Evolutionary conservation across 768 basidiomycete species (phyloP).

Genomic region (Rhodotorula paludigena): DNA sequence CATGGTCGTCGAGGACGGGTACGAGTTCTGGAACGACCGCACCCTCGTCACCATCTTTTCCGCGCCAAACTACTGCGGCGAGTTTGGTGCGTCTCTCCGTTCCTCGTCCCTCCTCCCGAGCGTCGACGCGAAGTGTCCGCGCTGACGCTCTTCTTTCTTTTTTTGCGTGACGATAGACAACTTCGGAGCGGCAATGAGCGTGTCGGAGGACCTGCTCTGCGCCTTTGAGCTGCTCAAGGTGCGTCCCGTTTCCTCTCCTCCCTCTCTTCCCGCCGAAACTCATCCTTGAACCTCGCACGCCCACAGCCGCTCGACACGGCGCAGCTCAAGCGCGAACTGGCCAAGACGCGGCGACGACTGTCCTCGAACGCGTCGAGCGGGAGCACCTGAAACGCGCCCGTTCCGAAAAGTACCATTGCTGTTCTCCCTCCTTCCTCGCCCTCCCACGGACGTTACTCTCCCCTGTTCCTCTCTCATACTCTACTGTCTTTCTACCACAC

Average conservation of each 20-base stretch:
- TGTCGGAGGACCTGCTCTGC: slow-evolving; percentile 93
- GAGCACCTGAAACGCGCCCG: not conserved
- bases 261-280: not conserved
- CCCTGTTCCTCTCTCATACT: not conserved
- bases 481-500: no score
- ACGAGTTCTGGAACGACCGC: slow-evolving; percentile 99
- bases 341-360: slow-evolving; percentile 23
- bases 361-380: not conserved
- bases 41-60: slow-evolving; percentile 98
- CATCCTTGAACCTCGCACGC: fast-evolving
- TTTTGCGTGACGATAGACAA: slow-evolving; percentile 80
- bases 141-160: not conserved
- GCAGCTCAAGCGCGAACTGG: slow-evolving; percentile 31
- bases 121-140: not conserved
- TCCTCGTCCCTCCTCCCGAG: slow-evolving; percentile 36
- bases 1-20: slow-evolving; percentile 98
- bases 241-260: not conserved
- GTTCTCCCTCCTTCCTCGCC: not conserved
- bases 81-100: slow-evolving; percentile 67
- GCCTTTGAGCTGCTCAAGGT: slow-evolving; percentile 90
- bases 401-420: not conserved
- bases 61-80: slow-evolving; percentile 61
- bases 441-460: no score
- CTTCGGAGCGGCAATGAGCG: slow-evolving; percentile 70
- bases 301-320: slow-evolving; percentile 27